Base-by-base conservation (phyloP, 768 basidiomycete genomes). In the Agaricus subrufescens region DNA sequence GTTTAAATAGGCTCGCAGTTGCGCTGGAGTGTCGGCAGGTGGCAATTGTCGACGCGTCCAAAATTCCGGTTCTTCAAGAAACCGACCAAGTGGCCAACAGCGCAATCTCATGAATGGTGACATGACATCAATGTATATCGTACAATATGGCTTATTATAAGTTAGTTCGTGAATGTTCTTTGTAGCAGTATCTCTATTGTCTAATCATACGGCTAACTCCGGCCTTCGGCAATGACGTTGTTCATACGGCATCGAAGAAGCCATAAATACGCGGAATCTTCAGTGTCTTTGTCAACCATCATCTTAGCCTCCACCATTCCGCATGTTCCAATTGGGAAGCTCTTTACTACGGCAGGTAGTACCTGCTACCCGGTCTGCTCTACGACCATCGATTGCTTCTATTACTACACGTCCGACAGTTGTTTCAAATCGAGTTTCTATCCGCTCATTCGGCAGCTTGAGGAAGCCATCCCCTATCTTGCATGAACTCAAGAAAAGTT, bases 21-120 rank as follows among this genome's bases (percentile, higher is more conserved):
- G 86, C 86, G 19, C 70, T 91, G 63, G 86, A 89, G 67, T 83
- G 81, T 58, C 76, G 77, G 51, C 70, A 77, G 37, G 87, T 89
- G n/a, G 86, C 81, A 4, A 75, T 91, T 34, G 75, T 89, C 46
- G 87, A 91, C 65, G 50, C 50, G 15, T 57, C 58, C 39, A 62
- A 56, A 57, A 45, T 62, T 38, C 52, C 56, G 23, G 56, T 54
- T 1, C 56, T 62, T 10, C 55, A 50, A 43, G 54, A 60, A 25
- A n/a, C 46, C 14, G 55, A 56, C 23, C 31, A 43, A 9, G 12
- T 14, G 6, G 30, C 43, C 12, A 31, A 31, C 25, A 39, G 47
- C 10, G 29, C 40, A 34, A 26, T 43, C 23, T 40, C 38, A 38
- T 56, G 46, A 49, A 19, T 19, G 19, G 23, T 23, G 19, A 8